Base-by-base conservation (phyloP, 768 basidiomycete species). In the Pseudohyphozyma bogoriensis region DNA sequence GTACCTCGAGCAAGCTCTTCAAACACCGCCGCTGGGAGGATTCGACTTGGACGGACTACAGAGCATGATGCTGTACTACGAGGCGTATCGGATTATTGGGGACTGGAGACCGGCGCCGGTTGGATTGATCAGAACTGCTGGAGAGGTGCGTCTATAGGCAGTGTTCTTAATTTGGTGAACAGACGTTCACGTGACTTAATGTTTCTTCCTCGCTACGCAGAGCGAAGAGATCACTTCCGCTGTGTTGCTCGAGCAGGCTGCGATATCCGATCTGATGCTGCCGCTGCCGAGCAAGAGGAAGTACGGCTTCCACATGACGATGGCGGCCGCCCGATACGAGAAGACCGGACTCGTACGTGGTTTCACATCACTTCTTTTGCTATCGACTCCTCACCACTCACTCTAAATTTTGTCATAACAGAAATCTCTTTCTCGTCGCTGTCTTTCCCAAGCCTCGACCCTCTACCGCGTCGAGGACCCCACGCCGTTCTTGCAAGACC, bases 171-270 rank as follows among this genome's bases (percentile, higher is more conserved):
- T 31, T 28, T 10, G 24, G 33, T 3, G n/a, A n/a, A n/a, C n/a
- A n/a, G n/a, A n/a, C n/a, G n/a, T 51, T 13, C 1, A 8, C 28
- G n/a, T 22, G 20, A 18, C 57, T 39, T 51, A 11, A 20, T 26
- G 10, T 3, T 35, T 52, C 16, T 40, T 28, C n/a, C n/a, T n/a
- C n/a, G 50, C 13, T 42, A n/a, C 6, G 33, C 35, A 52, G 53
- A 29, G 22, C 22, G 76, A 77, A 26, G 76, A 78, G 59, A 68
- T 78, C 10, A 69, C 74, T 10, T 67, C 70, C 20, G 76, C 76
- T 1, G 68, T 78, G 22, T 64, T 78, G 59, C 69, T 77, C n/a
- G 75, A 78, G 61, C 73, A 75, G 62, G 76, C 77, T n/a, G 77
- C 76, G 2, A 42, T 67, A 15, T 68, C 71, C 0, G 72, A 74